Evolutionary conservation across 805 yeast genomes (phyloP), one percentile per base, ranked within the genome.

Genomic region (Cyberlindnera euphorbiiphila): DNA sequence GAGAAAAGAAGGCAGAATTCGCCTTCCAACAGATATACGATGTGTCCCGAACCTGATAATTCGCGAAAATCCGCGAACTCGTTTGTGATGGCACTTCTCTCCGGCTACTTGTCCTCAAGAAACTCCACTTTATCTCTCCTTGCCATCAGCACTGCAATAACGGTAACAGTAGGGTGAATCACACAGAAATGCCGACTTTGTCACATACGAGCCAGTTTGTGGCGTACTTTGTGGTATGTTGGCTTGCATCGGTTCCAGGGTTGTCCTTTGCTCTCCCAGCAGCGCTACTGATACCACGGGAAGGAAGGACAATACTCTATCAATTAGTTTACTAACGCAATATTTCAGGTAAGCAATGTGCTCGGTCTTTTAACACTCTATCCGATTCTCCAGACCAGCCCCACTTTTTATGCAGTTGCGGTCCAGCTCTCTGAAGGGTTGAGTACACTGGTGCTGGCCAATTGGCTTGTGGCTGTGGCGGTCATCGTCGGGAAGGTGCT

Each of bases 391-490:
- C 44, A 48, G 20, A 52, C 50, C n/a, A 58, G 74, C 29, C 74
- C 80, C 12, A 76, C 72, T 35, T 31, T 59, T 62, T 40, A 60
- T 50, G 47, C 52, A 51, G 53, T 63, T 73, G 32, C 76, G 73
- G 29, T 76, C 4, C 68, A 69, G 23, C 57, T 81, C 25, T 64
- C 77, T 8, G 69, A 72, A 34, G 82, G 81, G 4, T 39, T 69
- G 43, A 61, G 69, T 36, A 49, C 66, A 9, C 49, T 74, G 2
- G 53, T 70, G 1, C 35, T 72, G 17, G 59, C 64, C 3, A 69
- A 74, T 41, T 68, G 80, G 59, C 46, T 70, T 13, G 56, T 78
- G 9, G 54, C 67, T 1, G 53, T 61, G 31, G 49, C 61, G 5
- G 42, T 60, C 2, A 45, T 62, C 3, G 11, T 70, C 12, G 81